These are phyloP conservation scores for Penicillium antarcticum DNA, from an alignment of 495 filamentous ascomycete genomes.

Conservation along the genomic window DNA sequence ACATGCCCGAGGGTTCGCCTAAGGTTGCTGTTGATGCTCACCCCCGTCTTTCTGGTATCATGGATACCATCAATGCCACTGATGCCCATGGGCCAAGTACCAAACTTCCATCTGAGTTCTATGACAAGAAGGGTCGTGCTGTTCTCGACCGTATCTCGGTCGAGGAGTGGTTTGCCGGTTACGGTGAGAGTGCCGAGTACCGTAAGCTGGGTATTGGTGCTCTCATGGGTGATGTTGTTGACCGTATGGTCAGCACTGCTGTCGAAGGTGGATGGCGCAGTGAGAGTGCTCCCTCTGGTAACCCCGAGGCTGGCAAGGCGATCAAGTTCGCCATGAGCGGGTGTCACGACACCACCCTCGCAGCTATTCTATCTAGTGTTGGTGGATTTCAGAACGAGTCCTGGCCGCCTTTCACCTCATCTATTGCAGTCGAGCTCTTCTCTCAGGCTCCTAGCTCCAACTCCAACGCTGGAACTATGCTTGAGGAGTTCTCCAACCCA, in stretches of 20 bases:
- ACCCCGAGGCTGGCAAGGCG: conserved; percentile 48
- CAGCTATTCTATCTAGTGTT: conserved; percentile 69
- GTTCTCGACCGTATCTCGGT: conserved; percentile 77
- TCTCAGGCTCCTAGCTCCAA: conserved; percentile 31
- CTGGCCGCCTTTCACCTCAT: conserved; percentile 92
- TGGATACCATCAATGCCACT: conserved; percentile 90
- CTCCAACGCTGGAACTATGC: conserved; percentile 10
- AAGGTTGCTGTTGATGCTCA: conserved; percentile 78
- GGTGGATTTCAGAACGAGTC: conserved; percentile 68
- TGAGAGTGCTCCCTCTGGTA: conserved; percentile 49
- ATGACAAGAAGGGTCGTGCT: conserved; percentile 65
- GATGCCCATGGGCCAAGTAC: conserved; percentile 80
- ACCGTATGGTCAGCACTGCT: conserved; percentile 72
- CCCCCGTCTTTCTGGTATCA: conserved; percentile 82
- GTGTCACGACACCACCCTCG: conserved; percentile 94
- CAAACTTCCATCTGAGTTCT: conserved; percentile 78
- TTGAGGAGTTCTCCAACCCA: conserved; percentile 28
- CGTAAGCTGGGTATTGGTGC: conserved; percentile 80
- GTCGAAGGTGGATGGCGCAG: conserved; percentile 58
- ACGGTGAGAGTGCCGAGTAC: conserved; percentile 79
- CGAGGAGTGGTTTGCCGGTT: conserved; percentile 94
- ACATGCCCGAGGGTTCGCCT: conserved; percentile 69
- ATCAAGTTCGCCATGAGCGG: conserved; percentile 74
- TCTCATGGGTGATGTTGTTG: conserved; percentile 79
- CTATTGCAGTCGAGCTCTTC: conserved; percentile 90